These are phyloP conservation scores for Fagopyrum tataricum DNA, from an alignment of 148 eudicot genomes.

Conservation along the genomic window DNA sequence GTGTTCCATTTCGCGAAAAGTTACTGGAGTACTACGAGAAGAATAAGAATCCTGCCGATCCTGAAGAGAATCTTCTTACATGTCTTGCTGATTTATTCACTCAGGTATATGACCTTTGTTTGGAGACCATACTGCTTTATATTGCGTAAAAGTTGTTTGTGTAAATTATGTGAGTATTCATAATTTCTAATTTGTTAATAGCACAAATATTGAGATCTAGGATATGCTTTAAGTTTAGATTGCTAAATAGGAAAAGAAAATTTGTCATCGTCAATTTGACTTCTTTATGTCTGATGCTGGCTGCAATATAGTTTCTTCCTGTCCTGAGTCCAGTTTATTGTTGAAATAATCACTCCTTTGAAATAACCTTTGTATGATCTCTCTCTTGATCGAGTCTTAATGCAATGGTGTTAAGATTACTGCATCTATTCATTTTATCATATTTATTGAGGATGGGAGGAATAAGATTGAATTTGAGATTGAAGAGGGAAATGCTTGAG, in stretches of 20 bases:
- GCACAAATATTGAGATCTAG: neutral
- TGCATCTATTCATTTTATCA: neutral
- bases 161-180: neutral
- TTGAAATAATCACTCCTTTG: neutral
- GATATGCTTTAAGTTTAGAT: neutral
- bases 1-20: conserved; percentile 93
- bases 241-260: neutral
- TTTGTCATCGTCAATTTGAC: neutral
- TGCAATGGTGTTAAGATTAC: neutral
- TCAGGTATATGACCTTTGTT: conserved; percentile 40
- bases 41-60: conserved; percentile 61
- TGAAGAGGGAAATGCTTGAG: conserved; percentile 3
- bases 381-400: neutral
- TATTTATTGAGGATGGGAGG: neutral
- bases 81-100: conserved; percentile 92
- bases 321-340: neutral
- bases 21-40: conserved; percentile 75
- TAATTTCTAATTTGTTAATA: neutral
- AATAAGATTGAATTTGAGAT: neutral
- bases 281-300: neutral
- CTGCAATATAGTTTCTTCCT: neutral
- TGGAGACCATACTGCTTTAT: neutral
- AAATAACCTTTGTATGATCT: neutral
- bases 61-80: conserved; percentile 81
- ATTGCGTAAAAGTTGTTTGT: neutral